Conservation (phyloP, 805 yeast genomes). For the Candida silvicultrix region DNA sequence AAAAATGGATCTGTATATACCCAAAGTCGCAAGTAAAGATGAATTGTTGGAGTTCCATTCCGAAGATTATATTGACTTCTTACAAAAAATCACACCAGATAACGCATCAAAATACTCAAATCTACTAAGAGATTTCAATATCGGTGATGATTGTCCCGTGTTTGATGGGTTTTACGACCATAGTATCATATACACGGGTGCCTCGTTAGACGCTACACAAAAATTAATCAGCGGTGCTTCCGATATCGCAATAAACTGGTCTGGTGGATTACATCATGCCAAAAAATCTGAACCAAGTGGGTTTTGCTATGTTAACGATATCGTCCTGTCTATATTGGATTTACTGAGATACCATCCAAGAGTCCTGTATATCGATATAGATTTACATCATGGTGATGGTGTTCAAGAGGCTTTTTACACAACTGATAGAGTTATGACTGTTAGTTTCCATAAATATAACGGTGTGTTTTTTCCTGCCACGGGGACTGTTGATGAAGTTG, state of each 20-base stretch:
- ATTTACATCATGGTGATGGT: conserved; percentile 96
- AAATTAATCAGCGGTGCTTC: conserved; percentile 79
- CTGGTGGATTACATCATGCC: conserved; percentile 96
- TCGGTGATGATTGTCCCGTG: conserved; percentile 91
- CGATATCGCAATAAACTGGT: conserved; percentile 93
- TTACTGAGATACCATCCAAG: conserved; percentile 85
- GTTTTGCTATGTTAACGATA: conserved; percentile 92
- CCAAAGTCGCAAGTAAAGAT: conserved; percentile 74
- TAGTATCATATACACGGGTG: conserved; percentile 85
- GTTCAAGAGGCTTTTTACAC: conserved; percentile 96
- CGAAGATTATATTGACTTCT: conserved; percentile 88
- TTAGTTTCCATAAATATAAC: conserved; percentile 86
- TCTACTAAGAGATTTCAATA: conserved; percentile 71
- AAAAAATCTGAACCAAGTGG: conserved; percentile 93
- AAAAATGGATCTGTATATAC: conserved; percentile 83
- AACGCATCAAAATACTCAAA: conserved; percentile 63
- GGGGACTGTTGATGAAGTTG: conserved; percentile 84
- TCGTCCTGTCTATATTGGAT: conserved; percentile 82
- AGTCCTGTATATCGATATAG: conserved; percentile 89
- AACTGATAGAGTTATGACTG: conserved; percentile 94
- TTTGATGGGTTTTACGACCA: conserved; percentile 93
- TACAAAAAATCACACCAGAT: conserved; percentile 88
- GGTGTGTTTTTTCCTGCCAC: conserved; percentile 98
- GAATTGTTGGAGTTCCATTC: conserved; percentile 82
- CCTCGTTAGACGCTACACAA: conserved; percentile 88